Conservation (phyloP, 768 basidiomycete species). For the Podaxis sp. region DNA sequence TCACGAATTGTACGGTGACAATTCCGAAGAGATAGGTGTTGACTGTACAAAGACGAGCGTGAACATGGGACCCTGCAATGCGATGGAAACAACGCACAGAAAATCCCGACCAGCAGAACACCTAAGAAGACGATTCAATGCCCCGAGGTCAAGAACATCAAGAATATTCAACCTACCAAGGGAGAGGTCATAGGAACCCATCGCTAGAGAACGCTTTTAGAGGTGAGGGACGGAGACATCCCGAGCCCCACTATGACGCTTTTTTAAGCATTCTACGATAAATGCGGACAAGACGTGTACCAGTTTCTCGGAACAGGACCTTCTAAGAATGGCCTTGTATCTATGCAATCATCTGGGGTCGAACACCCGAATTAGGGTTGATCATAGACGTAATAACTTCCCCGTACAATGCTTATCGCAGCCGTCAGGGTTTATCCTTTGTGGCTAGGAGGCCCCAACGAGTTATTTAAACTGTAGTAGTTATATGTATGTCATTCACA, state of each 20-base stretch:
- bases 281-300: background rate
- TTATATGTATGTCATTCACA: too few relatives aligned
- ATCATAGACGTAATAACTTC: too few relatives aligned
- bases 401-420: too few relatives aligned
- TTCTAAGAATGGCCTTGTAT: background rate
- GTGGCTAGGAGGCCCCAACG: too few relatives aligned
- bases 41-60: background rate
- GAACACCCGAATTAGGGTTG: background rate
- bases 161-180: background rate
- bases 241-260: background rate
- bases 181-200: slow-evolving; percentile 1
- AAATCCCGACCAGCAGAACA: background rate
- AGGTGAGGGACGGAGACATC: background rate
- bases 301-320: background rate
- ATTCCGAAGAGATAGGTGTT: slow-evolving; percentile 15
- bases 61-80: background rate
- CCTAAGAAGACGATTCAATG: background rate
- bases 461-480: too few relatives aligned
- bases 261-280: background rate
- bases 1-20: slow-evolving; percentile 13
- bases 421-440: too few relatives aligned
- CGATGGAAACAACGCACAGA: background rate
- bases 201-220: background rate
- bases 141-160: background rate
- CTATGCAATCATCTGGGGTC: background rate